Conservation (phyloP, 2,329 filamentous ascomycete genomes). For the Fusarium stilboides region DNA sequence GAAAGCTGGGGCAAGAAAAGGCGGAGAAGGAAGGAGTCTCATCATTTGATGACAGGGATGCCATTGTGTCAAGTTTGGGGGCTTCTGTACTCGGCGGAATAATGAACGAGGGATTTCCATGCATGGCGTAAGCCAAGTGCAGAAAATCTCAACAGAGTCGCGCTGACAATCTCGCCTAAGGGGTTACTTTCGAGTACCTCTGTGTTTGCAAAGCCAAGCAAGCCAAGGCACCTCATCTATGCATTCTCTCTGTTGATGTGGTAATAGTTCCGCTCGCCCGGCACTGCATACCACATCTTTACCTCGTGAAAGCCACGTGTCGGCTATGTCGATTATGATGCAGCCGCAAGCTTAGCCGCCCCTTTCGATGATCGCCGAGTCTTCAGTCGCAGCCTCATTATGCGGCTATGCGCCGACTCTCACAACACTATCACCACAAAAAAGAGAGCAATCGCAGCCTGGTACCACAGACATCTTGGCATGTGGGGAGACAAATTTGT, state of each 20-base stretch:
- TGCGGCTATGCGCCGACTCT: background rate
- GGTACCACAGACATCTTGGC: conserved; percentile 26
- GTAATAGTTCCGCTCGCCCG: conserved; percentile 29
- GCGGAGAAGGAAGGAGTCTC: conserved; percentile 15
- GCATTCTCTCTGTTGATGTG: conserved; percentile 1
- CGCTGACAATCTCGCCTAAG: conserved; percentile 7
- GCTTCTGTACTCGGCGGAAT: background rate
- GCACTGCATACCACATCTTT: background rate
- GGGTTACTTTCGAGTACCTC: background rate
- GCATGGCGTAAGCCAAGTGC: conserved; percentile 8
- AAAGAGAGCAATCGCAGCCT: background rate
- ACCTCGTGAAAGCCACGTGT: conserved; percentile 19
- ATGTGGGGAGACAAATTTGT: conserved; percentile 20
- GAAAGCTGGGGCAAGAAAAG: conserved; percentile 23
- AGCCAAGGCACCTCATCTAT: conserved; percentile 18
- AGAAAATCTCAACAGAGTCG: background rate
- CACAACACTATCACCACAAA: background rate
- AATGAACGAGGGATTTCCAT: background rate
- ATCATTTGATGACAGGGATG: background rate
- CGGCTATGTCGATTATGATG: background rate
- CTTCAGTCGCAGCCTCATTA: background rate
- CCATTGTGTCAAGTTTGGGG: background rate
- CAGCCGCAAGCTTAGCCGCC: conserved; percentile 23
- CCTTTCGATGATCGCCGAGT: background rate
- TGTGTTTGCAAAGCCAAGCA: conserved; percentile 7